phyloP scores from a whole-genome alignment of 306 rosid species.

The Lagenaria siceraria region DNA sequence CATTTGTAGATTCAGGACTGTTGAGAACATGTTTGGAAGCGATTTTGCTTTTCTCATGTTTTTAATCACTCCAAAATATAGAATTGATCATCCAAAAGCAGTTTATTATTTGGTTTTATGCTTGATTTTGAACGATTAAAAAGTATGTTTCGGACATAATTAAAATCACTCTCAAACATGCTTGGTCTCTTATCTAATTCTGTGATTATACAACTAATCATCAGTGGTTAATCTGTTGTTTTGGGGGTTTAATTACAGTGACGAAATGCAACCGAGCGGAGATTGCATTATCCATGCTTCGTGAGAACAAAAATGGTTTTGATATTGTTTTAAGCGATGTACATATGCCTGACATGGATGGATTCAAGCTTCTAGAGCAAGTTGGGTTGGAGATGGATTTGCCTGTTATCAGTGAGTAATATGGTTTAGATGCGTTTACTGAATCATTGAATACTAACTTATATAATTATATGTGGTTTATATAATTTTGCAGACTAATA shows the following conservation, averaged over 20 bases:
- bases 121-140: background rate
- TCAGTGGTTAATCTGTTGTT: background rate
- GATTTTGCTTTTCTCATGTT: too few relatives aligned
- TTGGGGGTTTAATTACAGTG: slow-evolving; percentile 26
- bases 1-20: background rate
- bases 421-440: background rate
- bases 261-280: slow-evolving; percentile 82
- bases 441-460: background rate
- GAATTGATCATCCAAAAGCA: too few relatives aligned
- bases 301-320: slow-evolving; percentile 73
- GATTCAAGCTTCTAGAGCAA: slow-evolving; percentile 79
- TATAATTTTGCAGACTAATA: slow-evolving; percentile 6
- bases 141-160: background rate
- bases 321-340: slow-evolving; percentile 95
- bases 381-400: slow-evolving; percentile 97
- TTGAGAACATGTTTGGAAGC: too few relatives aligned
- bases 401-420: slow-evolving; percentile 80
- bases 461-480: background rate
- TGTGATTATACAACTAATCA: background rate
- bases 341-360: slow-evolving; percentile 99
- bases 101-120: background rate
- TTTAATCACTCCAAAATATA: too few relatives aligned
- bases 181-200: background rate
- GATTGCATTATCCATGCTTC: slow-evolving; percentile 48
- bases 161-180: too few relatives aligned